phyloP scores from a whole-genome alignment of 2,329 filamentous ascomycete genomes.

The Bipolaris zeicola region DNA sequence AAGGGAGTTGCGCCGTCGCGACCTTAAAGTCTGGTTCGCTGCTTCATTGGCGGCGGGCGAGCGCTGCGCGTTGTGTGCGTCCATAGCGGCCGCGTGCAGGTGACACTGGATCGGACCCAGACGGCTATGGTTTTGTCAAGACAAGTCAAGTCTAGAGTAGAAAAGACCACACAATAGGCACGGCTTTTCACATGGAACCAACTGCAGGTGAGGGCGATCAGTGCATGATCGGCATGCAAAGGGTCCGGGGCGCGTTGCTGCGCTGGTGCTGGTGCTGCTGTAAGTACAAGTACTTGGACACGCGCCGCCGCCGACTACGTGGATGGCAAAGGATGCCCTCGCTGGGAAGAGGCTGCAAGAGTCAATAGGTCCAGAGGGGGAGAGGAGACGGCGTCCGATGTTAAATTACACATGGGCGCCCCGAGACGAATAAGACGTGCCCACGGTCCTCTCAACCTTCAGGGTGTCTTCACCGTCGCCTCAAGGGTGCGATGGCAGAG shows the following conservation, averaged over 20 bases:
- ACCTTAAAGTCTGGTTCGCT: slow-evolving; percentile 29
- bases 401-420: slow-evolving; percentile 13
- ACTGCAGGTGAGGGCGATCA: slow-evolving; percentile 6
- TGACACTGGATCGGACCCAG: slow-evolving; percentile 2
- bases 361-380: neutral
- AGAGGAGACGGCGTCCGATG: slow-evolving; percentile 8
- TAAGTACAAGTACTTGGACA: neutral
- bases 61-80: slow-evolving; percentile 9
- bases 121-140: slow-evolving; percentile 3
- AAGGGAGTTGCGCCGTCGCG: slow-evolving; percentile 39
- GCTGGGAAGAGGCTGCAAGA: neutral
- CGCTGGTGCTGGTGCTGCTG: neutral
- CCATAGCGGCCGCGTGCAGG: slow-evolving; percentile 10
- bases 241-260: neutral
- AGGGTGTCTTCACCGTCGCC: neutral
- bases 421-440: slow-evolving; percentile 7
- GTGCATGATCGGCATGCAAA: slow-evolving; percentile 15
- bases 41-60: slow-evolving; percentile 2
- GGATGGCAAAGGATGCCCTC: no score
- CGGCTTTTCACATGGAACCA: neutral
- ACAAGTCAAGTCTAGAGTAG: no score
- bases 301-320: no score
- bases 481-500: slow-evolving; percentile 4
- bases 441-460: slow-evolving; percentile 6
- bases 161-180: slow-evolving; percentile 3